Conservation (phyloP, 2,329 filamentous ascomycete species). For the Alternaria atra region DNA sequence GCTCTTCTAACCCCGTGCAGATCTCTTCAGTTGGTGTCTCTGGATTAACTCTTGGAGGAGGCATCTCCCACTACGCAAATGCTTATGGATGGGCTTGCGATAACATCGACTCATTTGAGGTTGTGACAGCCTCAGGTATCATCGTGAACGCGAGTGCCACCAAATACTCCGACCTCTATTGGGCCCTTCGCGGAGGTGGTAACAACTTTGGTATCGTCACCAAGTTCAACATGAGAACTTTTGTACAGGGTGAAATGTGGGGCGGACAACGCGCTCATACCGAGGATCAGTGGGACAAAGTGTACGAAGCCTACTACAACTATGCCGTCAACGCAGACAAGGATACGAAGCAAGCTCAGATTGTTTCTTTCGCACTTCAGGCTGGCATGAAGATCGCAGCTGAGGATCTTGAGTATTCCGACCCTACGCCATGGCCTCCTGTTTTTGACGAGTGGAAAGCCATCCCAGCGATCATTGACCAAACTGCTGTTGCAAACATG, state of each 20-base stretch:
- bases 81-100: slow-evolving; percentile 39
- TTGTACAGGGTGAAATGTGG: slow-evolving; percentile 41
- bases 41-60: slow-evolving; percentile 33
- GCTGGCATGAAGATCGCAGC: slow-evolving; percentile 27
- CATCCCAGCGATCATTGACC: slow-evolving; percentile 36
- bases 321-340: slow-evolving; percentile 24
- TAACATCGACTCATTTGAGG: slow-evolving; percentile 46
- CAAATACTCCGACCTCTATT: slow-evolving; percentile 51
- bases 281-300: slow-evolving; percentile 27
- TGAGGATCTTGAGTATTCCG: slow-evolving; percentile 36
- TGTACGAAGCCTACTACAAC: slow-evolving; percentile 30
- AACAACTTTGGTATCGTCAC: slow-evolving; percentile 49
- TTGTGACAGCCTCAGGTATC: slow-evolving; percentile 31
- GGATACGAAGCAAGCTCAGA: slow-evolving; percentile 29
- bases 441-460: slow-evolving; percentile 40
- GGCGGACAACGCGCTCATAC: slow-evolving; percentile 29
- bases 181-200: slow-evolving; percentile 48
- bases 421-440: slow-evolving; percentile 31
- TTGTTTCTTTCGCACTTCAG: slow-evolving; percentile 32
- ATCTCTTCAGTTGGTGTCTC: slow-evolving; percentile 24
- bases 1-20: slow-evolving; percentile 13
- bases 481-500: slow-evolving; percentile 34
- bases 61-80: slow-evolving; percentile 38
- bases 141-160: slow-evolving; percentile 24
- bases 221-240: slow-evolving; percentile 34